phyloP scores from a whole-genome alignment of 352 stramenopile genomes.

The Phytophthora multivora region DNA sequence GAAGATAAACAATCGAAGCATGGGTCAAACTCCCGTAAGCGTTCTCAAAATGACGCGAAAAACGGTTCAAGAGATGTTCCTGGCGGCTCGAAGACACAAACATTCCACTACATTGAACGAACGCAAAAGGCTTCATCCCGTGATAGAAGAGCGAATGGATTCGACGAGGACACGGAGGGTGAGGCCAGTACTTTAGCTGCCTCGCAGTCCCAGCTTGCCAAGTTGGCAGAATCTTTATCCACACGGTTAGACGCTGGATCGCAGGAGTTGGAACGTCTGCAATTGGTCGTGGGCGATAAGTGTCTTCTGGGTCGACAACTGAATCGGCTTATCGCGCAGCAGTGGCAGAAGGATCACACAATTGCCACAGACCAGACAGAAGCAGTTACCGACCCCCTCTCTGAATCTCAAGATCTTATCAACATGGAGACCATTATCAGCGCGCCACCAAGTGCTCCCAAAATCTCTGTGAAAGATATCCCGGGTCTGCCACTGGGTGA shows the following conservation, averaged over 20 bases:
- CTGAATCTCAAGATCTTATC: not conserved
- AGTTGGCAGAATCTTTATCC: conserved; percentile 49
- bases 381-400: not conserved
- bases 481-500: not conserved
- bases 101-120: conserved; percentile 65
- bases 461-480: not conserved
- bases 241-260: conserved; percentile 43
- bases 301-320: conserved; percentile 29
- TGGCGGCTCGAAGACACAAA: not conserved
- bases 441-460: conserved; percentile 1
- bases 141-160: conserved; percentile 3
- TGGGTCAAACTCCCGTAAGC: conserved; percentile 34
- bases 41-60: conserved; percentile 28
- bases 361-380: not conserved
- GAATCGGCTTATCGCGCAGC: conserved; percentile 38
- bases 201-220: conserved; percentile 46
- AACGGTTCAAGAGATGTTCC: not conserved
- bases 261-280: conserved; percentile 42
- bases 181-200: conserved; percentile 9
- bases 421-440: conserved; percentile 40
- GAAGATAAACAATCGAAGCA: conserved; percentile 33
- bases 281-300: conserved; percentile 52
- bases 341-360: conserved; percentile 26
- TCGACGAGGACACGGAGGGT: conserved; percentile 9
- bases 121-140: conserved; percentile 46